Base-by-base conservation (phyloP, 2,329 filamentous ascomycete genomes). In the Aspergillus sp. region DNA sequence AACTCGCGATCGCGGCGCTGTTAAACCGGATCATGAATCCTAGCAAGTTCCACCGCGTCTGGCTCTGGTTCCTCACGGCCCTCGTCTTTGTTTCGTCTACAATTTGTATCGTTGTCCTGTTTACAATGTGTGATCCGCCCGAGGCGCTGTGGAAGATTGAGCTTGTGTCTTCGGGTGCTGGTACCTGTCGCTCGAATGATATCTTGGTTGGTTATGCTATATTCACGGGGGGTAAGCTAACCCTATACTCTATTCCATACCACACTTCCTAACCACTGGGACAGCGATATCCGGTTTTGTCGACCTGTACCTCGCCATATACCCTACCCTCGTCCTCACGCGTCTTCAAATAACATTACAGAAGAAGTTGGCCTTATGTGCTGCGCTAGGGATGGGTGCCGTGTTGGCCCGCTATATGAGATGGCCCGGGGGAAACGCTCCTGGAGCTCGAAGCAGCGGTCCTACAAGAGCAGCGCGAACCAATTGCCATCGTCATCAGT, bases 91-190 rank as follows among this genome's bases (percentile, higher is more conserved):
- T 72, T 8, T 66, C 70, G 1, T 64, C 77, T 9, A 52, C 73
- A 1, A 68, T 68, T 7, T 75, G 70, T 41, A 69, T 80, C 15
- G 60, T 78, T 14, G 68, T 80, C 4, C 62, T 79, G 2, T 76
- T 79, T 41, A 75, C 71, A 1, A 77, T 76, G 57, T 82, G 80
- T 63, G 66, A 65, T 3, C 79, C 80, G 0, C 59, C 67, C 1
- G 50, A 56, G 31, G 73, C 76, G 0, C 66, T 76, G 21, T 82
- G 80, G 80, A 65, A 74, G 11, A 56, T 50, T 2, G 7, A 44
- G n/a, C 49, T 57, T 17, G 37, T 52, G 3, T 12, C 50, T 61
- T 63, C 2, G 64, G 74, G 43, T 11, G 27, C 27, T 6, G 74
- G 71, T 3, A 70, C 39, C 7, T 81, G 73, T 62, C 73, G 72